Evolutionary conservation across 768 basidiomycete genomes (phyloP), one percentile per base, ranked within the genome.

Genomic region (Phaffia australis): DNA sequence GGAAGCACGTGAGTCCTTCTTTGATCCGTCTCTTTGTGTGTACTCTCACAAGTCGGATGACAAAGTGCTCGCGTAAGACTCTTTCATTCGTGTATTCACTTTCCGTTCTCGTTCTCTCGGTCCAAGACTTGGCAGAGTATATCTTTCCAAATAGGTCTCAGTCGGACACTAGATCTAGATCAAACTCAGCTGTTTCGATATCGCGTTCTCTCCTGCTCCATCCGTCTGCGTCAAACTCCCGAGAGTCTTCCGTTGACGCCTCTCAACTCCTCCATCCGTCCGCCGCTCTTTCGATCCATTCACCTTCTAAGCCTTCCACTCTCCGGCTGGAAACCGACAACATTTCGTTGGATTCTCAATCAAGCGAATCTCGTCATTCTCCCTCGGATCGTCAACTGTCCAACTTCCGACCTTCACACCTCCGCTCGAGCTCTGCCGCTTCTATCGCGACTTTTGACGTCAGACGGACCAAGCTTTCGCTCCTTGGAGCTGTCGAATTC

Each of bases 401-500:
- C 0, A 25, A 29, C 4, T 61, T 51, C 8, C 15, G 60, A 11
- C 56, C 32, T 18, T 57, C 56, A 19, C 19, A 57, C 18, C 7
- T 6, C 56, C 32, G 27, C 56, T 29, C 32, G 27, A n/a, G n/a
- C 6, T 57, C 56, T 57, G 56, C 56, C 56, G 32, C 25, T 29
- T 57, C 56, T 29, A 14, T 25, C 3, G 18, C 27, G n/a, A 57
- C 56, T 2, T 57, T 64, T 11, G 67, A 69, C 50, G 67, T 63
- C 6, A 56, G 61, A 3, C 69, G 75, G 65, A 72, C 78, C 49
- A 71, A 72, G 66, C 70, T 97, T 70, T 77, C 94, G 2, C 82
- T 99, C 1, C 83, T 98, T 5, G 90, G 94, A 11, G 95, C 95
- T 0, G 82, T 99, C 54, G 95, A 99, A 76, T 99, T 99, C 77